Conservation (phyloP, 2,329 filamentous ascomycete genomes). For the Decorospora gaudefroyi region DNA sequence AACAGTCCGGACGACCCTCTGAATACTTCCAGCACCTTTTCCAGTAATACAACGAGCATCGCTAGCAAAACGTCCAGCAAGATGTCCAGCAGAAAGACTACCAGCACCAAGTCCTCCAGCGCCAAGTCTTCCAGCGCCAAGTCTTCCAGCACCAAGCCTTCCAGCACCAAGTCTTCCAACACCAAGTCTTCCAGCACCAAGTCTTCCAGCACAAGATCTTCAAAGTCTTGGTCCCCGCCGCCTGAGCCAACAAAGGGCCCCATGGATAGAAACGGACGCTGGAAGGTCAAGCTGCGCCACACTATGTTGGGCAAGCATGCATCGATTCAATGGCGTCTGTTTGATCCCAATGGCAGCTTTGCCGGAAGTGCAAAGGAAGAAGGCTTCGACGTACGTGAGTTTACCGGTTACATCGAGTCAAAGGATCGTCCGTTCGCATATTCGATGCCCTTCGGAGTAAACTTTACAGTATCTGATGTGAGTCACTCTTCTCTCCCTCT, state of each 20-base stretch:
- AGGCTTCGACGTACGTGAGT: neutral
- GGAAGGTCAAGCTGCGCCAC: conserved; percentile 19
- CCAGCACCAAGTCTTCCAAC: neutral
- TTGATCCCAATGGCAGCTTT: conserved; percentile 20
- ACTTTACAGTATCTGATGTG: conserved; percentile 4
- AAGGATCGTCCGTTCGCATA: conserved; percentile 9
- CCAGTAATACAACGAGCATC: conserved; percentile 9
- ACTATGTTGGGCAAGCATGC: conserved; percentile 15
- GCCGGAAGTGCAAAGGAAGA: conserved; percentile 5
- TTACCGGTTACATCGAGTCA: conserved; percentile 9
- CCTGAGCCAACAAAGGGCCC: conserved; percentile 2
- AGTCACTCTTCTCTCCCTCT: neutral
- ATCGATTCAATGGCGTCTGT: conserved; percentile 20
- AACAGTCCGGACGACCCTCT: conserved; percentile 21
- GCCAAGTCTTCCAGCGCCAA: neutral
- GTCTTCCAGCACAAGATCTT: neutral
- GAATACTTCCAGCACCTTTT: conserved; percentile 5
- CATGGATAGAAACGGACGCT: conserved; percentile 16
- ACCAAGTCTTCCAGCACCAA: neutral
- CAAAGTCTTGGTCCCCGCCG: neutral
- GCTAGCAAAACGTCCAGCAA: conserved; percentile 1
- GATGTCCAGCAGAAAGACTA: neutral
- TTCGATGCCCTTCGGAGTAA: conserved; percentile 15
- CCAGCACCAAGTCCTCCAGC: neutral
- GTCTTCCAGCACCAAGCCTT: neutral